Conservation (phyloP, 306 rosid species). For the Lathyrus sativus region DNA sequence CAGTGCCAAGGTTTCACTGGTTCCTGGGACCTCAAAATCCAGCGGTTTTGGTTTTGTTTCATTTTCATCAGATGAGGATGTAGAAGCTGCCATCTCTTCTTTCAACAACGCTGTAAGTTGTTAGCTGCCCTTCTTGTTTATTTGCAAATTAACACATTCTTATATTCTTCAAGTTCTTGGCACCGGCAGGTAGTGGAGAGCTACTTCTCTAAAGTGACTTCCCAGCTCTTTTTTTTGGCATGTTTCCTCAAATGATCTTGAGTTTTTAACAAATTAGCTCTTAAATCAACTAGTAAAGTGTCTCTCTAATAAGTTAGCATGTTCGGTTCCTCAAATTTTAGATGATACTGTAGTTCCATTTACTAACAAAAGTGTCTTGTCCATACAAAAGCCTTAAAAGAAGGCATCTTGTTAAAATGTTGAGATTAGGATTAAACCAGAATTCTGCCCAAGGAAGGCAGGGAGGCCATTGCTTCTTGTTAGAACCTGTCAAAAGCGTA, state of each 20-base stretch:
- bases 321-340: background rate
- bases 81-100: slow-evolving; percentile 76
- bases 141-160: slow-evolving; percentile 15
- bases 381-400: background rate
- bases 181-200: background rate
- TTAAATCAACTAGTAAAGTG: background rate
- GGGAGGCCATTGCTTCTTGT: no score
- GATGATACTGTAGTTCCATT: background rate
- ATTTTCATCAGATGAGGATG: slow-evolving; percentile 89
- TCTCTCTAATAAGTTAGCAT: background rate
- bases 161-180: slow-evolving; percentile 15
- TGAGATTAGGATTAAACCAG: no score
- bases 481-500: no score
- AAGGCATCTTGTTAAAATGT: background rate
- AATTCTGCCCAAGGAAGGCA: no score
- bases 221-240: background rate
- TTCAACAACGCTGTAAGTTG: slow-evolving; percentile 82
- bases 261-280: no score
- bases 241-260: background rate
- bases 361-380: background rate
- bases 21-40: slow-evolving; percentile 89
- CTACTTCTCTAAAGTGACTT: background rate
- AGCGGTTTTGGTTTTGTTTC: slow-evolving; percentile 83
- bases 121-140: slow-evolving; percentile 22
- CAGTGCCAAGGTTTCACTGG: slow-evolving; percentile 89